These are phyloP conservation scores for Aspergillus cavernicola DNA, from an alignment of 495 filamentous ascomycete species.

Conservation along the genomic window DNA sequence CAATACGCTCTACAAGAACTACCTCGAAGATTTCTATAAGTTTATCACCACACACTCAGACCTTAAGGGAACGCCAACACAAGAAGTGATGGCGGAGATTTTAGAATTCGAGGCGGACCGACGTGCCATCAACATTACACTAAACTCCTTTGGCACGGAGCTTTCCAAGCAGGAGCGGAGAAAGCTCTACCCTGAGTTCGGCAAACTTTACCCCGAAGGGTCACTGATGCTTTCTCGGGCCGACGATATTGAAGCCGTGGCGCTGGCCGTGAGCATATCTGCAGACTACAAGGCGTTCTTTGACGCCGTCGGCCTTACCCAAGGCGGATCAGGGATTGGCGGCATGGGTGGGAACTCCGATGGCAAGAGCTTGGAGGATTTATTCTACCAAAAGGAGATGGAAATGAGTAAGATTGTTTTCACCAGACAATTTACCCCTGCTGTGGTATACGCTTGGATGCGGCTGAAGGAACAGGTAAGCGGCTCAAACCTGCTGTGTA, in stretches of 20 bases:
- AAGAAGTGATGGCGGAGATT: constrained; percentile 91
- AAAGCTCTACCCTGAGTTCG: constrained; percentile 94
- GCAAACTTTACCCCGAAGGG: constrained; percentile 87
- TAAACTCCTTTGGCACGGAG: constrained; percentile 98
- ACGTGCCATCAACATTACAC: constrained; percentile 96
- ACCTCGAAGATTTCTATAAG: constrained; percentile 93
- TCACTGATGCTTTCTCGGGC: constrained; percentile 92
- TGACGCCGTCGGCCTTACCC: constrained; percentile 81
- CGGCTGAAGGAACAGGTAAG: constrained; percentile 95
- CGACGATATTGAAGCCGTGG: constrained; percentile 90
- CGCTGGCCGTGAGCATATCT: constrained; percentile 87
- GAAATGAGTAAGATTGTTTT: constrained; percentile 93
- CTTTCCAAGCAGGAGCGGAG: constrained; percentile 88
- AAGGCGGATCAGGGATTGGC: constrained; percentile 66
- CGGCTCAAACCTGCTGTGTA: neutral
- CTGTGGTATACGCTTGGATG: constrained; percentile 96
- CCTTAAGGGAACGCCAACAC: constrained; percentile 80
- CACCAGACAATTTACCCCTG: constrained; percentile 92
- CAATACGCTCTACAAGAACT: constrained; percentile 99
- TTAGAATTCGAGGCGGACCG: constrained; percentile 96
- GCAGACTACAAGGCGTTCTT: constrained; percentile 92
- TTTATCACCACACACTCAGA: constrained; percentile 86
- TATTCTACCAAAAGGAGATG: constrained; percentile 99
- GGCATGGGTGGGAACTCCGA: constrained; percentile 84
- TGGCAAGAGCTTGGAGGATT: constrained; percentile 87